Percentiles rank a stretch among this genome's conserved stretches.
phyloP scores from a whole-genome alignment of 2,329 filamentous ascomycete genomes.

The Fusarium caatingaense region DNA sequence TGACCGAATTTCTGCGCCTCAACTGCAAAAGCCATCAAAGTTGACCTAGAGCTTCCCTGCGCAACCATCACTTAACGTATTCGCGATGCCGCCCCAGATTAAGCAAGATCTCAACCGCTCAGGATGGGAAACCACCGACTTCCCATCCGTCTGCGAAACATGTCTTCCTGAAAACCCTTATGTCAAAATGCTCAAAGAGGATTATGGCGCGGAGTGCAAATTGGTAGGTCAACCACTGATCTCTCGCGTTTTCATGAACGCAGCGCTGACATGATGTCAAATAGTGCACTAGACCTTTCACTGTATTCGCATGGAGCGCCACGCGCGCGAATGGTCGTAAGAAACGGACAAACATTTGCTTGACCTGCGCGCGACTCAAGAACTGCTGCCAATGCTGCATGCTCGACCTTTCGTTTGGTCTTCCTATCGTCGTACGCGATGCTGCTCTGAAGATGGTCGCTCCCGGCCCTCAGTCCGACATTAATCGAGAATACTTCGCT shows the following conservation, averaged over 20 bases:
- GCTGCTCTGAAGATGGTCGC: constrained; percentile 98
- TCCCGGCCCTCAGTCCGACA: constrained; percentile 88
- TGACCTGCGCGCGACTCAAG: constrained; percentile 96
- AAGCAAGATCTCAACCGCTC: constrained; percentile 96
- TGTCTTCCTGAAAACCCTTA: constrained; percentile 97
- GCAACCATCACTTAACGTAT: constrained; percentile 37
- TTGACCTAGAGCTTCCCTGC: constrained; percentile 26
- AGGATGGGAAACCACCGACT: constrained; percentile 94
- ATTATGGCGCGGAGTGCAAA: constrained; percentile 89
- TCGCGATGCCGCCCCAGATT: constrained; percentile 84
- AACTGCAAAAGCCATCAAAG: constrained; percentile 43
- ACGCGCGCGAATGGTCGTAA: constrained; percentile 88
- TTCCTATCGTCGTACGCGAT: constrained; percentile 94
- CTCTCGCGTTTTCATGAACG: neutral
- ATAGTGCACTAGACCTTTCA: constrained; percentile 91
- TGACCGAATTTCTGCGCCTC: constrained; percentile 44
- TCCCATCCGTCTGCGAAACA: constrained; percentile 89
- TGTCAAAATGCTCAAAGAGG: constrained; percentile 98
- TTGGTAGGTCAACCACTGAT: constrained; percentile 54
- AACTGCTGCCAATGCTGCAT: constrained; percentile 99
- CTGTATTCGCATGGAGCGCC: constrained; percentile 93
- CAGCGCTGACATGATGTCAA: neutral
- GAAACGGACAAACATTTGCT: constrained; percentile 93
- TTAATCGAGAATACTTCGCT: constrained; percentile 97
- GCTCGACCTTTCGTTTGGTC: constrained; percentile 94